Evolutionary conservation across 2,329 filamentous ascomycete species (phyloP).

Genomic region (Chrysosphaeria jannelii): DNA sequence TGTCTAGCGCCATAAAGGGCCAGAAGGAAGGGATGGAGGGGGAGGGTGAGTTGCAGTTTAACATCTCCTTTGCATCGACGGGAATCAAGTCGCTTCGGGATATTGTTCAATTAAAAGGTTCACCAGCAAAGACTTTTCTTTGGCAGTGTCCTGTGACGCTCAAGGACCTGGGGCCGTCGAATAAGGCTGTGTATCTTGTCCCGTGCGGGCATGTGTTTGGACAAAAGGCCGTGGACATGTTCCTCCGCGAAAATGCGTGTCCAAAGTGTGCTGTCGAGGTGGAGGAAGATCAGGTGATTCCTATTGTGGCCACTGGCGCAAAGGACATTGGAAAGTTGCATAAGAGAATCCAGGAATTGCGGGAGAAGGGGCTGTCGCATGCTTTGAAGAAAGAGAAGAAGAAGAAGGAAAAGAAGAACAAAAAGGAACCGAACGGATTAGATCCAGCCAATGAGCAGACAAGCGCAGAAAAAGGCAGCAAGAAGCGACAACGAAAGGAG

Average conservation of each 20-base stretch:
- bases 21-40: background rate
- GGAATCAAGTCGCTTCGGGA: constrained; percentile 61
- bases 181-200: constrained; percentile 65
- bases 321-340: constrained; percentile 39
- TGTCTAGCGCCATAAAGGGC: too few species aligned
- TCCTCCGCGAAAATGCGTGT: constrained; percentile 24
- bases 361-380: constrained; percentile 46
- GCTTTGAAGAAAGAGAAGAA: constrained; percentile 47
- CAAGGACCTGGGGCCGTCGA: constrained; percentile 52
- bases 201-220: constrained; percentile 91
- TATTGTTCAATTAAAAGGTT: constrained; percentile 61
- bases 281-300: constrained; percentile 44
- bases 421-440: too few species aligned
- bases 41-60: constrained; percentile 4
- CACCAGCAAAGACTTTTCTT: constrained; percentile 10
- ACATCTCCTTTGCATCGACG: constrained; percentile 14
- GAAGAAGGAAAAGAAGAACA: constrained; percentile 26
- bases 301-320: constrained; percentile 43
- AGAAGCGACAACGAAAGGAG: too few species aligned
- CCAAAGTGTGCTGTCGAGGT: constrained; percentile 52
- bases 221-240: constrained; percentile 44
- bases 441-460: too few species aligned
- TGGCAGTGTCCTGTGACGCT: constrained; percentile 71
- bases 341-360: constrained; percentile 35
- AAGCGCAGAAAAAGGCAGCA: too few species aligned